phyloP scores from a whole-genome alignment of 2,329 filamentous ascomycete genomes.

The Colletotrichum tabaci region DNA sequence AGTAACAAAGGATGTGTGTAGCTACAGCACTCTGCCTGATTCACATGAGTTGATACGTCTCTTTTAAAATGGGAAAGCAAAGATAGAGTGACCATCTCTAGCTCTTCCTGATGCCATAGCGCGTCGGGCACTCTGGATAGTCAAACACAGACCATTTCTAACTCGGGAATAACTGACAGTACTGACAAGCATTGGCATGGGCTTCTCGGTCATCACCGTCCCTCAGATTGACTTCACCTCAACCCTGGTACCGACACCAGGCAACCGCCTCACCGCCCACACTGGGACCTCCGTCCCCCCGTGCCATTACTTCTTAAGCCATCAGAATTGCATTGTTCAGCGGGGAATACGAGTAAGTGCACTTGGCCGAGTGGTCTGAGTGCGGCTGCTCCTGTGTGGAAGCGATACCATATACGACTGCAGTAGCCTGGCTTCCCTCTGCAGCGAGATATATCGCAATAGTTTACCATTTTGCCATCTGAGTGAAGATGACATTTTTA shows the following conservation, averaged over 20 bases:
- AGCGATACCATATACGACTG: conserved; percentile 11
- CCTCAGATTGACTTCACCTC: background rate
- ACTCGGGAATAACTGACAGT: too few relatives aligned
- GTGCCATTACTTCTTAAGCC: background rate
- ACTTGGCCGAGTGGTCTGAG: conserved; percentile 16
- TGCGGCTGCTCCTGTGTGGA: conserved; percentile 2
- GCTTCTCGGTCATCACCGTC: background rate
- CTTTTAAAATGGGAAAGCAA: too few relatives aligned
- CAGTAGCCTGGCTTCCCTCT: conserved; percentile 4
- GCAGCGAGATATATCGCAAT: conserved; percentile 2
- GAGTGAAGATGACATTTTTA: background rate
- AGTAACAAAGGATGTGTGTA: too few relatives aligned
- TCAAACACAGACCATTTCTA: too few relatives aligned
- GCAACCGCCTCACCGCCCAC: background rate
- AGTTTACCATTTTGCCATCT: conserved; percentile 21
- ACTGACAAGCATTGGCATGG: too few relatives aligned
- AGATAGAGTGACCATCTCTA: too few relatives aligned
- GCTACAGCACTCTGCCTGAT: too few relatives aligned
- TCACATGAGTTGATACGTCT: too few relatives aligned
- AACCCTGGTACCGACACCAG: background rate
- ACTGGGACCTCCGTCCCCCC: background rate
- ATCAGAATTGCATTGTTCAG: background rate
- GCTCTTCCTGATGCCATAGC: too few relatives aligned
- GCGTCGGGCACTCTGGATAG: too few relatives aligned
- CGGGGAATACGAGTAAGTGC: conserved; percentile 3